Base-by-base conservation (phyloP, 768 basidiomycete species). In the Tulasnella sp. region DNA sequence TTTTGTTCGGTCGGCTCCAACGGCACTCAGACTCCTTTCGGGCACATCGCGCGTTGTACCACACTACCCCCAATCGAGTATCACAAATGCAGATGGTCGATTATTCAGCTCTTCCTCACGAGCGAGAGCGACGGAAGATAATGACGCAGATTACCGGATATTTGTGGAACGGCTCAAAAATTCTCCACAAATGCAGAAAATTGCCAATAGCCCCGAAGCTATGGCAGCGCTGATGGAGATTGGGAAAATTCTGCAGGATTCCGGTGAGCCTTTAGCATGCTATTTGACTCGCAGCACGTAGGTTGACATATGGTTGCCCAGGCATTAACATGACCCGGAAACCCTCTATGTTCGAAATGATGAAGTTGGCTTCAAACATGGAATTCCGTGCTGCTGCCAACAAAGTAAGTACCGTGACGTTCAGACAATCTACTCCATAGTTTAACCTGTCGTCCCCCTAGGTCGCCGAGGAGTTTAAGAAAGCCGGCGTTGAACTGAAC, bases 321-420 rank as follows among this genome's bases (percentile, higher is more conserved):
- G 76, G 76, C 31, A 36, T 77, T 9, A 70, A 77, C 39, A 45
- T 77, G 45, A 52, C 6, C 45, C 7, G 45, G 64, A 71, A 72
- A 29, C 76, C 76, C 12, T 77, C 76, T 5, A 71, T 52, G 42
- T 58, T 72, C 45, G 71, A 73, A n/a, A 71, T 77, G 71, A 71
- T 77, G 76, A 72, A 64, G 71, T 36, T 77, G 31, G 45, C 71
- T 22, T 45, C 70, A 17, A 72, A 72, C 37, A n/a, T 71, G 9
- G 76, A 77, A 54, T 77, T 77, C 42, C 69, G 76, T 36, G 29
- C 45, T 11, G 76, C 70, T 38, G 76, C 76, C 17, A 72, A 77
- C 73, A 77, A 72, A 31, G 75, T 70, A 42, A 34, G 67, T 42
- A 5, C 22, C 3, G 22, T 72, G 25, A 29, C 3, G 2, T 54